Evolutionary conservation across 805 yeast species (phyloP).

Genomic region (Jamesozyma spencerorum): DNA sequence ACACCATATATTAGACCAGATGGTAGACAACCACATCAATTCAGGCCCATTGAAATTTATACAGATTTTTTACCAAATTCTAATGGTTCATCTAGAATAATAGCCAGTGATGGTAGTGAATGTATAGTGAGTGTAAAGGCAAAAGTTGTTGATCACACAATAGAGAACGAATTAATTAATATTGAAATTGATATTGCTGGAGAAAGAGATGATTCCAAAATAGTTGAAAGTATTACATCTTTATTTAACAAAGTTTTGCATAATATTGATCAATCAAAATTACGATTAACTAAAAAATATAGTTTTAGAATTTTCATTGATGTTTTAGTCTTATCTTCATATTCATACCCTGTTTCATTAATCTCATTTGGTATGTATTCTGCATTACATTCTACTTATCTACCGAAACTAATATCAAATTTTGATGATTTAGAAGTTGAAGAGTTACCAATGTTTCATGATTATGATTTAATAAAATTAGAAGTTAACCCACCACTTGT

Average conservation of each 20-base stretch:
- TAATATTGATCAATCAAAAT: conserved; percentile 38
- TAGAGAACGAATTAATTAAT: conserved; percentile 45
- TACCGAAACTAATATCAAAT: conserved; percentile 65
- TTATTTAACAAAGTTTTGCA: conserved; percentile 34
- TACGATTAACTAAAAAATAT: conserved; percentile 63
- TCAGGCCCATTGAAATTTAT: conserved; percentile 78
- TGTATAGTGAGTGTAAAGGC: conserved; percentile 87
- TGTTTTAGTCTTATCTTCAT: conserved; percentile 64
- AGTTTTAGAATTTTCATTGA: conserved; percentile 73
- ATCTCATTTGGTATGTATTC: conserved; percentile 72
- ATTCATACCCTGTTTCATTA: conserved; percentile 73
- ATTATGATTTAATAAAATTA: conserved; percentile 66
- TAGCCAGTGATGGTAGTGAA: conserved; percentile 84
- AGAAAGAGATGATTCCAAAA: conserved; percentile 66
- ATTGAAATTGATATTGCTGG: conserved; percentile 80
- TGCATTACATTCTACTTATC: conserved; percentile 67
- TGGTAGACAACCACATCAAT: conserved; percentile 63
- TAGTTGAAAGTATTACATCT: conserved; percentile 55
- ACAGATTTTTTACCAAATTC: conserved; percentile 76
- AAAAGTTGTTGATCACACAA: conserved; percentile 52
- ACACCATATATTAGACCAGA: conserved; percentile 73
- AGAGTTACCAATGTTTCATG: conserved; percentile 85
- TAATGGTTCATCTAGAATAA: conserved; percentile 84
- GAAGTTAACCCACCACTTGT: conserved; percentile 52
- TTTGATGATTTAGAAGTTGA: conserved; percentile 60